Evolutionary conservation across 257 asterid genomes (phyloP).

Genomic region (Misopates orontium): DNA sequence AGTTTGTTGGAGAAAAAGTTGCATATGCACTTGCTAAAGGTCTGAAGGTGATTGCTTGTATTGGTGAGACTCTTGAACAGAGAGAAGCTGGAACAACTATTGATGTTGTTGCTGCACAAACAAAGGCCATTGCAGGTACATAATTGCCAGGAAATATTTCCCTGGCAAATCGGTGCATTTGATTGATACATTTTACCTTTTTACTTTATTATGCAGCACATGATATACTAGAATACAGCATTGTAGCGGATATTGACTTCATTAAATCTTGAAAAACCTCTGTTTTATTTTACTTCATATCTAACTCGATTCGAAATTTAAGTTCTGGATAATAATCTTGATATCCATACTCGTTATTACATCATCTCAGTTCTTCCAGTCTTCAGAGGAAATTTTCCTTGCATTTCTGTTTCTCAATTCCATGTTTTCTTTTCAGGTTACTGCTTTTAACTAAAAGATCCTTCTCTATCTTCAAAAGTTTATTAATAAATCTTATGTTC

Average conservation of each 20-base stretch:
- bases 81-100: constrained; percentile 92
- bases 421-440: background rate
- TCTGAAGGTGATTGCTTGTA: constrained; percentile 94
- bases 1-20: constrained; percentile 96
- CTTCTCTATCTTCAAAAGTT: background rate
- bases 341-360: background rate
- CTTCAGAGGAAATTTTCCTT: no score
- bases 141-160: constrained; percentile 2
- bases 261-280: background rate
- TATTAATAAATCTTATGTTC: no score
- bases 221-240: background rate
- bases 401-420: no score
- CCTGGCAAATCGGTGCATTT: constrained; percentile 5
- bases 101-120: constrained; percentile 90
- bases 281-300: background rate
- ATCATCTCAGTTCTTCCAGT: background rate
- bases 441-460: background rate
- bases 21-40: constrained; percentile 95
- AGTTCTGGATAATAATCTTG: background rate
- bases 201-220: background rate
- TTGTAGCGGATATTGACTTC: background rate
- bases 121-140: constrained; percentile 97
- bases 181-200: background rate
- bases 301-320: background rate
- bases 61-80: constrained; percentile 99